These are phyloP conservation scores for Leishmania gerbilli DNA, from an alignment of 208 protist species.

Conservation along the genomic window DNA sequence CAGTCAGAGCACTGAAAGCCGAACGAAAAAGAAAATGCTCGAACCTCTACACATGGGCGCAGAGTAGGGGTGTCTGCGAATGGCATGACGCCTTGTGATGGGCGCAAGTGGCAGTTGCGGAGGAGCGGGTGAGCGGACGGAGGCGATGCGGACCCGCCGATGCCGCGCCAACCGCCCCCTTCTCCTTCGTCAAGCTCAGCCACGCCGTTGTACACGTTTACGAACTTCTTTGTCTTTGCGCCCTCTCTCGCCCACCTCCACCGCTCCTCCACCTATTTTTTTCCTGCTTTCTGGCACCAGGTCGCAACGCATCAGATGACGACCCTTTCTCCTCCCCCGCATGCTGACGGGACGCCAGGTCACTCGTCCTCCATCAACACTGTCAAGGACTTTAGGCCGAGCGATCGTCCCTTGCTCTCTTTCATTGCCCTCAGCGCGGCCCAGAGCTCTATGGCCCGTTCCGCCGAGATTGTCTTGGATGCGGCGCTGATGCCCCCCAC, in stretches of 20 bases:
- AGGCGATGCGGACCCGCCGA: neutral
- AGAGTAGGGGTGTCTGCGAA: neutral
- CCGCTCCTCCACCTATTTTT: neutral
- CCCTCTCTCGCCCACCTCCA: neutral
- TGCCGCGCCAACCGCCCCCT: neutral
- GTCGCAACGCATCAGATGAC: neutral
- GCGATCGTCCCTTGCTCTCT: slow-evolving; percentile 44
- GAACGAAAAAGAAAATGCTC: neutral
- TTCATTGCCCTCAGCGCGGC: slow-evolving; percentile 43
- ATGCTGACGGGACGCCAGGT: neutral
- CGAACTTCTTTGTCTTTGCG: neutral
- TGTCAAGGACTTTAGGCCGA: slow-evolving; percentile 6
- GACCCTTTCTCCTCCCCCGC: neutral
- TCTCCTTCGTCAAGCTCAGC: neutral
- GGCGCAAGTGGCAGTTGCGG: neutral
- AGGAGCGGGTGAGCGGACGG: neutral
- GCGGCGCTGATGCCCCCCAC: slow-evolving; percentile 1
- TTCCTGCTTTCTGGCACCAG: neutral
- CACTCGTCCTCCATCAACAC: neutral
- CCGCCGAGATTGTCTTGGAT: slow-evolving; percentile 34
- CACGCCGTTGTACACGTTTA: neutral
- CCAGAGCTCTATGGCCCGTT: slow-evolving; percentile 28
- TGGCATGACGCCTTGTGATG: no score
- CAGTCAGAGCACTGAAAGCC: neutral
- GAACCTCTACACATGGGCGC: neutral